Evolutionary conservation across 2,329 filamentous ascomycete species (phyloP), one percentile per base, ranked within the genome.

Genomic region (Ascochyta fabae): DNA sequence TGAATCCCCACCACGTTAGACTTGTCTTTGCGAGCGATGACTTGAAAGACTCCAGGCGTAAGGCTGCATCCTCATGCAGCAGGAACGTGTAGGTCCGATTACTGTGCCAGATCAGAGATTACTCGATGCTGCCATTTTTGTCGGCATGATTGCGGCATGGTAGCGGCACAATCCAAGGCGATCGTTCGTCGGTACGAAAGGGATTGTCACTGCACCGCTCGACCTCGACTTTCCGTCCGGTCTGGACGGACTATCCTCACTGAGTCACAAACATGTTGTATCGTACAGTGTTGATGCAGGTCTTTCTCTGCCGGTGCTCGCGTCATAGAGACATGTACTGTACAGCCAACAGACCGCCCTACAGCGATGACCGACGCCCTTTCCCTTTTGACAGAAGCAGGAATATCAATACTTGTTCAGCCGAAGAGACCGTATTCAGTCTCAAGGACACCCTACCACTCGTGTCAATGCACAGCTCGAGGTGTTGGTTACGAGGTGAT

Each of bases 61-160:
- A 51, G 47, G 53, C 53, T 56, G 47, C 38, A 44, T 47, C 19
- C 10, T 34, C 5, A 39, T 51, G 38, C 42, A 39, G 38, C 42
- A 56, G 24, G 42, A 36, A 42, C 19, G 26, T 33, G 47, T 42
- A 50, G 31, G 47, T 31, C 29, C 35, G 23, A 45, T 29, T 36
- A 35, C 35, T 31, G 33, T 27, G 27, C 31, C 26, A 38, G 38
- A 36, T 41, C 24, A 40, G 35, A 41, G 16, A 29, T n/a, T 29
- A 41, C 12, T 15, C 13, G 23, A 46, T 34, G 47, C 47, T 42
- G 53, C 50, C 26, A 16, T 31, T 15, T 5, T 31, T 13, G 13
- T 31, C 29, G 29, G n/a, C 33, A 35, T 16, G n/a, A 8, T 35
- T 16, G 15, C n/a, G 33, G 15, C 33, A 48, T 13, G 15, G 24